Conservation (phyloP, 352 stramenopile species). For the Thalassiosira mediterranea region DNA sequence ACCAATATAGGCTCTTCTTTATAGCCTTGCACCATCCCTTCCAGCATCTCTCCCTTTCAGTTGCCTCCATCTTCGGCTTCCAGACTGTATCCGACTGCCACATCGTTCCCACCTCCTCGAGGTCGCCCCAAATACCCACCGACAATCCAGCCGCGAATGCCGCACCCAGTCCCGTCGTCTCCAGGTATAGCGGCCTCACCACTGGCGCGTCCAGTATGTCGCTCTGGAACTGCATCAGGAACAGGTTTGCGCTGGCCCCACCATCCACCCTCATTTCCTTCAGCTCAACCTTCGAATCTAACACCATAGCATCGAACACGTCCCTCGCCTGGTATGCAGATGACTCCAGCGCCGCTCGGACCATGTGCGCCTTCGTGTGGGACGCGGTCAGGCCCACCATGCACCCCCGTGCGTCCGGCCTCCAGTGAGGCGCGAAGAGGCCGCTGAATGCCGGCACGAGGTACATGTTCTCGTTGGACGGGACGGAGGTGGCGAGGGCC, state of each 20-base stretch:
- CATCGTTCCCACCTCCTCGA: slow-evolving; percentile 74
- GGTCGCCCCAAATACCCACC: slow-evolving; percentile 93
- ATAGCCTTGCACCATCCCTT: slow-evolving; percentile 82
- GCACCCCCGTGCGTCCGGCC: slow-evolving; percentile 93
- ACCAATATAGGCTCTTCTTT: slow-evolving; percentile 76
- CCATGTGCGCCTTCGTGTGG: slow-evolving; percentile 94
- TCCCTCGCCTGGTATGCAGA: slow-evolving; percentile 95
- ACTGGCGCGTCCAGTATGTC: slow-evolving; percentile 94
- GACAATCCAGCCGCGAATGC: slow-evolving; percentile 96
- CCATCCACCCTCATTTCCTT: slow-evolving; percentile 94
- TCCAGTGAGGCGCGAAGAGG: slow-evolving; percentile 97
- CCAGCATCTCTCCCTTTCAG: slow-evolving; percentile 60
- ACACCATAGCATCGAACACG: slow-evolving; percentile 90
- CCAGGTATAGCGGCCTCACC: slow-evolving; percentile 91
- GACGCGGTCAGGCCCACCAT: slow-evolving; percentile 96
- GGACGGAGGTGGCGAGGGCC: slow-evolving; percentile 78
- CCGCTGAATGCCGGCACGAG: slow-evolving; percentile 98
- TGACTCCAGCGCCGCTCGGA: slow-evolving; percentile 94
- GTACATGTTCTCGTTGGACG: slow-evolving; percentile 96
- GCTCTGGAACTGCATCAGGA: slow-evolving; percentile 98
- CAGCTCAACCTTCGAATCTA: slow-evolving; percentile 88
- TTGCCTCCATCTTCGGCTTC: slow-evolving; percentile 57
- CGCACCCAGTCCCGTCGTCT: slow-evolving; percentile 97
- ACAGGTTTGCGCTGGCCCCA: slow-evolving; percentile 95
- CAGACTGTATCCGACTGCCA: slow-evolving; percentile 66